Conservation (phyloP, 306 rosid genomes). For the Quercus berberidifolia region DNA sequence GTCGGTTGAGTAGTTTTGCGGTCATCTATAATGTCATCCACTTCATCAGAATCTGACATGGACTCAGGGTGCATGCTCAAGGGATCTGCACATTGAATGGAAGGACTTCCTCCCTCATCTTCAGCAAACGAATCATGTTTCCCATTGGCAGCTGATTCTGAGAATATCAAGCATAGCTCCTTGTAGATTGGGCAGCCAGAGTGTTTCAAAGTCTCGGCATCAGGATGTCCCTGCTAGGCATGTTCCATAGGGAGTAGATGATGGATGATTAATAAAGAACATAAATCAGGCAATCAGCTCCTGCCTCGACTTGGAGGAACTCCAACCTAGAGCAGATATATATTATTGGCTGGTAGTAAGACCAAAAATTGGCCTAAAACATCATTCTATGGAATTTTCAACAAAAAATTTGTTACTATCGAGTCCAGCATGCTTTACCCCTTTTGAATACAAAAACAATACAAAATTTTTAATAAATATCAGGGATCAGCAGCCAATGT, state of each 20-base stretch:
- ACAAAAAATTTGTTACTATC: neutral
- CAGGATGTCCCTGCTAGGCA: constrained; percentile 56
- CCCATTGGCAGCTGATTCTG: constrained; percentile 55
- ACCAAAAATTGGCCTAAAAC: constrained; percentile 9
- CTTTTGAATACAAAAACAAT: neutral
- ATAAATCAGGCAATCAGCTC: constrained; percentile 17
- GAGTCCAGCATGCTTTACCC: neutral
- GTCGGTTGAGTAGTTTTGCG: constrained; percentile 38
- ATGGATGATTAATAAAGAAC: constrained; percentile 5
- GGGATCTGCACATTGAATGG: constrained; percentile 31
- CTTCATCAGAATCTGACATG: constrained; percentile 54
- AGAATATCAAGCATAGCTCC: constrained; percentile 66
- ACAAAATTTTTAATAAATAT: neutral
- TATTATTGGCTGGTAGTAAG: neutral
- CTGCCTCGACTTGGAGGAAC: neutral
- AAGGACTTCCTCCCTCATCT: constrained; percentile 31
- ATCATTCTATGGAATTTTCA: constrained; percentile 12
- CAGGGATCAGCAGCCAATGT: constrained; percentile 4
- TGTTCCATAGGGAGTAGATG: constrained; percentile 16
- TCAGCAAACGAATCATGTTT: constrained; percentile 36
- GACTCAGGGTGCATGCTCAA: constrained; percentile 33
- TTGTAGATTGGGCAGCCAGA: constrained; percentile 65
- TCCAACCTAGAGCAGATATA: constrained; percentile 2
- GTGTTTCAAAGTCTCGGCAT: constrained; percentile 56
- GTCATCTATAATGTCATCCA: constrained; percentile 35